These are phyloP conservation scores for Phytophthora sansomeana DNA, from an alignment of 352 stramenopile species.

Conservation along the genomic window DNA sequence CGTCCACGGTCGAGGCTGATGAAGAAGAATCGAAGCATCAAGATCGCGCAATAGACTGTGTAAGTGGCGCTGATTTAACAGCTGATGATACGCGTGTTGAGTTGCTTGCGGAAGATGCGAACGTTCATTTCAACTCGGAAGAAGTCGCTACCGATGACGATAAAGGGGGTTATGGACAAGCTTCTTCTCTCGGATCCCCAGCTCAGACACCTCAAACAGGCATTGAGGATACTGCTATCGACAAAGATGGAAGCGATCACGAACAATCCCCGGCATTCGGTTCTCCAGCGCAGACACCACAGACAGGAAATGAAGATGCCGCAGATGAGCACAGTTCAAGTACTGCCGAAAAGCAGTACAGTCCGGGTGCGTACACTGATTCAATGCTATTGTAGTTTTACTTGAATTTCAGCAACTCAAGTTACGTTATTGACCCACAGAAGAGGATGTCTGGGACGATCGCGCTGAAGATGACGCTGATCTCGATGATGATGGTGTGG, in stretches of 20 bases:
- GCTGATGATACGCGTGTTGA: constrained; percentile 2
- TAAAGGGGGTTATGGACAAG: background rate
- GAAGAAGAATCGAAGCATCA: constrained; percentile 3
- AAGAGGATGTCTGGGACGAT: constrained; percentile 35
- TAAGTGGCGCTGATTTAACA: background rate
- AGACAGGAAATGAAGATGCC: constrained; percentile 35
- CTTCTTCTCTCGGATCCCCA: constrained; percentile 1
- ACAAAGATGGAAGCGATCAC: constrained; percentile 11
- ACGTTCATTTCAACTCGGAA: background rate
- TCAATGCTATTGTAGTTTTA: background rate
- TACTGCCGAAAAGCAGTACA: constrained; percentile 40
- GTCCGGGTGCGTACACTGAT: constrained; percentile 38
- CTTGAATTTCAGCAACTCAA: background rate
- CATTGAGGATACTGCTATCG: constrained; percentile 6
- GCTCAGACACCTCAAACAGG: constrained; percentile 3
- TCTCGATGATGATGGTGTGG: constrained; percentile 34
- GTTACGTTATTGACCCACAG: background rate
- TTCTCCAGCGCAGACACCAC: constrained; percentile 28
- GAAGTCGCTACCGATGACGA: background rate
- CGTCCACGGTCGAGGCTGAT: background rate
- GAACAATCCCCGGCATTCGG: constrained; percentile 14
- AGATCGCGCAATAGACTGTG: background rate
- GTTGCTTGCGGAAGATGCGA: background rate
- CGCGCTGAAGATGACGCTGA: constrained; percentile 32
- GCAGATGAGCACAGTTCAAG: constrained; percentile 46